Percentiles rank a stretch among this genome's conserved stretches.
phyloP scores from a whole-genome alignment of 805 yeast genomes.

The Starmerella sp. region DNA sequence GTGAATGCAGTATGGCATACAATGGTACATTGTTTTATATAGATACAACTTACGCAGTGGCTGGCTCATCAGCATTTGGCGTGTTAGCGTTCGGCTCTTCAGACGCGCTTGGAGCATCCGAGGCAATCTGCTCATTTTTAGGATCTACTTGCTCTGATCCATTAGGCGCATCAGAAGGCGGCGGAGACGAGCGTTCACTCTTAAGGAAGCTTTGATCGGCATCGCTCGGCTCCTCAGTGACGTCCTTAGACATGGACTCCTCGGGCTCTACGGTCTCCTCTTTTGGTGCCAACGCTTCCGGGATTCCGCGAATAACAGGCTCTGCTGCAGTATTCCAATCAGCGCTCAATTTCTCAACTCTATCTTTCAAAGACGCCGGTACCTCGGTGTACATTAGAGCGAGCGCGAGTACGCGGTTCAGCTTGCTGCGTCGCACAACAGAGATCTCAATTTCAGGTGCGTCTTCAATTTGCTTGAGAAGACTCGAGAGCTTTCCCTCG shows the following conservation, averaged over 20 bases:
- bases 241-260: constrained; percentile 4
- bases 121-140: background rate
- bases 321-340: constrained; percentile 20
- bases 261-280: constrained; percentile 19
- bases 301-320: constrained; percentile 23
- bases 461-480: constrained; percentile 12
- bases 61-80: no score
- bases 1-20: no score
- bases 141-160: background rate
- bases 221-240: constrained; percentile 8
- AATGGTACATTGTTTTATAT: no score
- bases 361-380: constrained; percentile 3
- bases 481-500: background rate
- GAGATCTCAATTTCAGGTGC: constrained; percentile 20
- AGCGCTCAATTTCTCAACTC: constrained; percentile 6
- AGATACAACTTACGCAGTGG: no score
- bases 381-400: constrained; percentile 1
- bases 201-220: background rate
- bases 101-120: background rate
- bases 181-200: background rate
- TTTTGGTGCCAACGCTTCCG: constrained; percentile 18
- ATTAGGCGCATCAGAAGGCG: background rate
- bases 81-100: background rate
- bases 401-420: constrained; percentile 15
- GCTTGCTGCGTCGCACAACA: constrained; percentile 20